phyloP scores from a whole-genome alignment of 805 yeast species.

The Teunomyces aglyptinius region DNA sequence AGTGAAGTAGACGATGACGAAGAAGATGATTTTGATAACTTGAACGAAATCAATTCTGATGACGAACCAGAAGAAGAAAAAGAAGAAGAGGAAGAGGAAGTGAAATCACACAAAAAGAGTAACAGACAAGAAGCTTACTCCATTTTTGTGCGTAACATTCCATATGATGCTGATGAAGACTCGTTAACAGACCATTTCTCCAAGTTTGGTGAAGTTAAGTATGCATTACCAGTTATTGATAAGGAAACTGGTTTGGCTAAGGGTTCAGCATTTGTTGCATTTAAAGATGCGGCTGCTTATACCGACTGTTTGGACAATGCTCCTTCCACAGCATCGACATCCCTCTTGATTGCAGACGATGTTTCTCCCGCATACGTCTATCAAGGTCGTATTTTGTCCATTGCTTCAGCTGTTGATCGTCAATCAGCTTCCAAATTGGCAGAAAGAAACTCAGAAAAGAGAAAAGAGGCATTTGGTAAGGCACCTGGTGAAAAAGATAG shows the following conservation, averaged over 20 bases:
- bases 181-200: slow-evolving; percentile 72
- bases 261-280: slow-evolving; percentile 96
- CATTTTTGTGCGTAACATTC: slow-evolving; percentile 86
- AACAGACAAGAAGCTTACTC: slow-evolving; percentile 72
- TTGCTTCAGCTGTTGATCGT: slow-evolving; percentile 83
- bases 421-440: slow-evolving; percentile 74
- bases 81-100: slow-evolving; percentile 28
- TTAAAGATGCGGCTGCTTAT: slow-evolving; percentile 58
- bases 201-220: slow-evolving; percentile 83
- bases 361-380: slow-evolving; percentile 85
- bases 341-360: slow-evolving; percentile 86
- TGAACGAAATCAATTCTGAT: slow-evolving; percentile 33
- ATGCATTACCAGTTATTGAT: slow-evolving; percentile 92
- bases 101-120: slow-evolving; percentile 32
- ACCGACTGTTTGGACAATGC: slow-evolving; percentile 72
- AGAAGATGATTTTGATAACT: slow-evolving; percentile 28
- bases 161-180: slow-evolving; percentile 90
- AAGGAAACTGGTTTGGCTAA: slow-evolving; percentile 79
- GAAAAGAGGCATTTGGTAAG: slow-evolving; percentile 78
- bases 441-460: slow-evolving; percentile 66
- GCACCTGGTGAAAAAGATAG: slow-evolving; percentile 77
- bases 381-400: slow-evolving; percentile 86
- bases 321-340: slow-evolving; percentile 61
- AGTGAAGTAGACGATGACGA: slow-evolving; percentile 27
- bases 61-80: slow-evolving; percentile 33